Conservation (phyloP, 2,329 filamentous ascomycete genomes). For the Daldinia sp. region DNA sequence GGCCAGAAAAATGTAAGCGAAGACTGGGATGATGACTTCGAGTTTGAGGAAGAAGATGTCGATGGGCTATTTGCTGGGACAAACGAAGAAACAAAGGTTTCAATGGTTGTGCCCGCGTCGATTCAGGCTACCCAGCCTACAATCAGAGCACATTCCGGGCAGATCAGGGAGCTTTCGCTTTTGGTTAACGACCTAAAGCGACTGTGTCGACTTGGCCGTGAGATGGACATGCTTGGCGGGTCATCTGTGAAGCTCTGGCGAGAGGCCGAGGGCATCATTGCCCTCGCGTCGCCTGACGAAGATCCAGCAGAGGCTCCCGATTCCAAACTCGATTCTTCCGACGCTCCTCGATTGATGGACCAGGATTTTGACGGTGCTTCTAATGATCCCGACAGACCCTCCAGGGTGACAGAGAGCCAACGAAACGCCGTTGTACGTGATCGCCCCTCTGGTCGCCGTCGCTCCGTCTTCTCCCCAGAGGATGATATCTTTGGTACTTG, state of each 20-base stretch:
- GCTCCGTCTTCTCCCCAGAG: constrained; percentile 71
- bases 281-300: constrained; percentile 76
- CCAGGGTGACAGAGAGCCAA: constrained; percentile 53
- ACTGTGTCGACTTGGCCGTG: constrained; percentile 73
- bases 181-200: constrained; percentile 85
- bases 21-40: constrained; percentile 91
- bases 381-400: constrained; percentile 54
- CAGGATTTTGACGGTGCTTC: constrained; percentile 58
- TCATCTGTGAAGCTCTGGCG: constrained; percentile 71
- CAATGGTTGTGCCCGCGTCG: constrained; percentile 78
- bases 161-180: constrained; percentile 81
- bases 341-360: constrained; percentile 53
- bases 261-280: constrained; percentile 87
- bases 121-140: constrained; percentile 85
- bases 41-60: constrained; percentile 64
- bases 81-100: constrained; percentile 50
- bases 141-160: constrained; percentile 83
- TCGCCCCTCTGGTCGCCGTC: constrained; percentile 59
- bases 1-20: constrained; percentile 82
- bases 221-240: constrained; percentile 71
- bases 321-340: constrained; percentile 46
- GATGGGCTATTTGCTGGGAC: constrained; percentile 50
- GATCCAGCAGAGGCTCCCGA: constrained; percentile 57
- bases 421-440: constrained; percentile 62
- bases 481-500: constrained; percentile 71